Evolutionary conservation across 495 filamentous ascomycete genomes (phyloP).

Genomic region (Penicillium pulvis): DNA sequence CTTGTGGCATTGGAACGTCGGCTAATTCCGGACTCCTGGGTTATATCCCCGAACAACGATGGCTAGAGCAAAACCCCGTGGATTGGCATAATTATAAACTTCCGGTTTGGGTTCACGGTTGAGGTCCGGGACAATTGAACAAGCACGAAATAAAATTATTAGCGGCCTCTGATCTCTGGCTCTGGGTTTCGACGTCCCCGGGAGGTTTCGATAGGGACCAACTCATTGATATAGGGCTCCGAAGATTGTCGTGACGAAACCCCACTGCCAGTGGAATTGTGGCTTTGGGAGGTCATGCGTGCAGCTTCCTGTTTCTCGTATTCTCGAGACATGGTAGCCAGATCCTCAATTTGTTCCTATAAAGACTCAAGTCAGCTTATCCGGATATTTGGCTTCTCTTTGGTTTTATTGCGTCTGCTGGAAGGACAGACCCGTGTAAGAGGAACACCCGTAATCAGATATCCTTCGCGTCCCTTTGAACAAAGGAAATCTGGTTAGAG

Average conservation of each 20-base stretch:
- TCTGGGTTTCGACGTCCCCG: slow-evolving; percentile 37
- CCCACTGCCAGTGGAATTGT: slow-evolving; percentile 10
- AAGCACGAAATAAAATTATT: not conserved
- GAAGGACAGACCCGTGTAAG: slow-evolving; percentile 50
- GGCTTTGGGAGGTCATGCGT: slow-evolving; percentile 43
- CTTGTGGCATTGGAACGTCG: not conserved
- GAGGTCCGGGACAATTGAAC: not conserved
- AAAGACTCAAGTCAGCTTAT: slow-evolving; percentile 8
- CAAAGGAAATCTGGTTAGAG: slow-evolving; percentile 26
- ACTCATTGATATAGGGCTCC: slow-evolving; percentile 54
- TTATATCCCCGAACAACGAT: not conserved
- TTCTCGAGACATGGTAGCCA: slow-evolving; percentile 51
- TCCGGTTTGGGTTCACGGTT: not conserved
- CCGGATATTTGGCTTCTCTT: not conserved
- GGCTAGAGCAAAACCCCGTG: slow-evolving; percentile 6
- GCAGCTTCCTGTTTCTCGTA: slow-evolving; percentile 55
- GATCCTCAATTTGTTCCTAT: slow-evolving; percentile 57
- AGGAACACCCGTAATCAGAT: slow-evolving; percentile 52
- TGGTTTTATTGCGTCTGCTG: slow-evolving; percentile 1
- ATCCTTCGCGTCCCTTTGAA: slow-evolving; percentile 53
- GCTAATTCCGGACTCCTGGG: not conserved
- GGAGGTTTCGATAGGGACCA: slow-evolving; percentile 43
- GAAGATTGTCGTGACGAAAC: slow-evolving; percentile 21
- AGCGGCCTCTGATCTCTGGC: slow-evolving; percentile 34
- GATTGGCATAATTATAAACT: not conserved